Evolutionary conservation across 2,329 filamentous ascomycete genomes (phyloP), one percentile per base, ranked within the genome.

Genomic region (Phyllosticta citrichinensis): DNA sequence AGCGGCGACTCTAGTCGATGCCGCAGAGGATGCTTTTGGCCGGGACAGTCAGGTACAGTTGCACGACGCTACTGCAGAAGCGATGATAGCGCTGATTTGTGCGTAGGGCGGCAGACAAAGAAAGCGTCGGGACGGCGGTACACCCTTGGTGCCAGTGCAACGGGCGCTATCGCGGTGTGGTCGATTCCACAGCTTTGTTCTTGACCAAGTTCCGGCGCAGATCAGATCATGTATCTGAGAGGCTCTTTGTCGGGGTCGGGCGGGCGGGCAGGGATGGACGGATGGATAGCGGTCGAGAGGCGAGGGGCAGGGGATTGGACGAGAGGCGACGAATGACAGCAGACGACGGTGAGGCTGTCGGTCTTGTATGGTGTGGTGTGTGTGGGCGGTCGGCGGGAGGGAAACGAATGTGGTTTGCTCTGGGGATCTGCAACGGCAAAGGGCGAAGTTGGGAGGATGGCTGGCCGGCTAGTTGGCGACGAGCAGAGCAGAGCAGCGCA

Each of bases 111-210:
- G 52, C 52, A 11, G 22, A 61, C 55, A 61, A 57, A 61, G 55
- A 52, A 61, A 61, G 58, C n/a, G 25, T 61, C 51, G 60, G 55
- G 60, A 53, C 27, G 50, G 60, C 57, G 55, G 60, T 61, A 61
- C 60, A 55, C 60, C 55, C 51, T 57, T 50, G 60, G 60, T 50
- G 53, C 60, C 60, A 55, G 60, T 61, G 55, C 60, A 30, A 61
- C 60, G 55, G 55, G 30, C 52, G 58, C 58, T 53, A 60, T 60
- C 27, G 57, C 57, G 55, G 54, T 53, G 33, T 55, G 58, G 52
- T 56, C 56, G 58, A 56, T 25, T 50, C 58, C 58, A 55, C 47
- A 55, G 53, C 58, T 61, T 61, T 61, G 58, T 56, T 61, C 52
- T 61, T 27, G 55, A 50, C 56, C 33, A 56, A 50, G 53, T 56